Conservation (phyloP, 2,329 filamentous ascomycete species). For the Penicillium sp. region DNA sequence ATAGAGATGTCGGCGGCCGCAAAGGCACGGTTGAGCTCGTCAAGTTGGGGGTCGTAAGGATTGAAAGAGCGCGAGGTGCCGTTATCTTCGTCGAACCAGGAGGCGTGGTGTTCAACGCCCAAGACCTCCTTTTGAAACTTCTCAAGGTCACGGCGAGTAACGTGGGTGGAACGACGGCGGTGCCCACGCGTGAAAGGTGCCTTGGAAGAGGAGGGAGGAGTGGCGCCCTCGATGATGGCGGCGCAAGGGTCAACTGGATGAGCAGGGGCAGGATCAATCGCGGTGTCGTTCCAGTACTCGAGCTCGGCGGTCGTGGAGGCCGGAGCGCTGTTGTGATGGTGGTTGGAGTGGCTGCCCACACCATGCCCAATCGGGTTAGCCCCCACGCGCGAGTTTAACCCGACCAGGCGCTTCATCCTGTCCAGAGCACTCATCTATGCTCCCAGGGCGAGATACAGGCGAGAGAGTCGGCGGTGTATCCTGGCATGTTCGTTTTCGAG, state of each 20-base stretch:
- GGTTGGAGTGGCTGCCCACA: conserved; percentile 3
- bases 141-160: conserved; percentile 39
- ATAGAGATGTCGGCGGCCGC: conserved; percentile 35
- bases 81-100: conserved; percentile 33
- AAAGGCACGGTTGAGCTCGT: conserved; percentile 38
- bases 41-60: conserved; percentile 33
- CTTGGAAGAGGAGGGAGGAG: conserved; percentile 32
- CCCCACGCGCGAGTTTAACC: conserved; percentile 12
- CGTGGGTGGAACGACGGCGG: conserved; percentile 44
- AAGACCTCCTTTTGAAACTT: conserved; percentile 39
- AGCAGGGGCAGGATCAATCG: background rate
- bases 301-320: no score
- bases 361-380: conserved; percentile 19
- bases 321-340: conserved; percentile 7
- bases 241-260: conserved; percentile 10
- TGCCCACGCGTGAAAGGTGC: conserved; percentile 39
- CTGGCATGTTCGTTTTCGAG: no score
- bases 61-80: conserved; percentile 20
- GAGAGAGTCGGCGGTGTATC: no score
- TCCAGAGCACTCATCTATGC: conserved; percentile 17
- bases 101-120: conserved; percentile 31
- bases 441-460: no score
- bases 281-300: background rate
- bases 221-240: conserved; percentile 34
- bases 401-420: conserved; percentile 21